Evolutionary conservation across 768 basidiomycete genomes (phyloP).

Genomic region (Chalciporus sphaerocephalus): DNA sequence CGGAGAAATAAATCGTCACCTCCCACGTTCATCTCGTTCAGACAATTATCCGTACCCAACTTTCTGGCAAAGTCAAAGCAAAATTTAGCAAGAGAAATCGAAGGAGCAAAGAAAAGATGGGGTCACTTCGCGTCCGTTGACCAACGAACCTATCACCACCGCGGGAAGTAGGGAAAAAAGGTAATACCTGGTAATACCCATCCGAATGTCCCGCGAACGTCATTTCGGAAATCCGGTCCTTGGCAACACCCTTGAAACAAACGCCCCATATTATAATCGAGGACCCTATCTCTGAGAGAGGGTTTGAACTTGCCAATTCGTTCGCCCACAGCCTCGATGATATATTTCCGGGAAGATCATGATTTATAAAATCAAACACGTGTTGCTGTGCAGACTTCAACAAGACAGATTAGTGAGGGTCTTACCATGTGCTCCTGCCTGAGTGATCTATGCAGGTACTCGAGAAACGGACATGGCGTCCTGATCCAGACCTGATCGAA

Average conservation of each 20-base stretch:
- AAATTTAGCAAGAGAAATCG: not conserved
- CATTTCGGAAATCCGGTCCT: slow-evolving; percentile 10
- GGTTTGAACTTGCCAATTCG: slow-evolving; percentile 6
- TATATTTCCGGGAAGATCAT: not conserved
- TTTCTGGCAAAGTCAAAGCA: not conserved
- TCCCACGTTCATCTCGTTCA: slow-evolving; percentile 18
- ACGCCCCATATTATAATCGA: slow-evolving; percentile 1
- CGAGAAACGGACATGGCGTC: not conserved
- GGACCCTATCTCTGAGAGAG: not conserved
- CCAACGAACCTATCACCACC: slow-evolving; percentile 12
- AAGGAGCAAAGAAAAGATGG: slow-evolving; percentile 1
- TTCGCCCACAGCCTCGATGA: slow-evolving; percentile 2
- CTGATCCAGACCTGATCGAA: not conserved
- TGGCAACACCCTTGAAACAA: not conserved
- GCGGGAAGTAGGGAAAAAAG: slow-evolving; percentile 5
- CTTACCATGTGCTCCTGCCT: not conserved
- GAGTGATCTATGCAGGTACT: not conserved
- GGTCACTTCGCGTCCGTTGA: slow-evolving; percentile 11
- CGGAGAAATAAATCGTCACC: not conserved
- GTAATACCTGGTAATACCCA: too few species aligned
- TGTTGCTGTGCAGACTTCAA: slow-evolving; percentile 7
- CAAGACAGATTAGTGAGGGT: not conserved
- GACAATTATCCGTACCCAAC: not conserved
- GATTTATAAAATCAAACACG: slow-evolving; percentile 8
- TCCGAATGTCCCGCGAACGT: slow-evolving; percentile 25